These are phyloP conservation scores for Plasmodium relictum DNA, from an alignment of 169 alveolate species.

Conservation along the genomic window DNA sequence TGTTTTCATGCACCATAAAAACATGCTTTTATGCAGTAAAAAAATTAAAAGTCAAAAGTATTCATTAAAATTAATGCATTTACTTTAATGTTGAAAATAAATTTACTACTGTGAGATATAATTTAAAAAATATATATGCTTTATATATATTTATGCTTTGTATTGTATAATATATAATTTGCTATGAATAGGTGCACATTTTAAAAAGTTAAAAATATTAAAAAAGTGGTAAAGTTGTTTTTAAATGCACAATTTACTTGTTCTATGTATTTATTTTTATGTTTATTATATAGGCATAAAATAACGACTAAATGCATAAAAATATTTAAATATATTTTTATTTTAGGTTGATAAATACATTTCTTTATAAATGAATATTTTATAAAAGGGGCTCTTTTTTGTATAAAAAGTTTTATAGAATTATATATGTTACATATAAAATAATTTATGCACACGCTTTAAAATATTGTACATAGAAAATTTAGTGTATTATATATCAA, in stretches of 20 bases:
- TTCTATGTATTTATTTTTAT: constrained; percentile 20
- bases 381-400: constrained; percentile 6
- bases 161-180: constrained; percentile 7
- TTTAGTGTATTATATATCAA: constrained; percentile 2
- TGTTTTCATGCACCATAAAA: constrained; percentile 63
- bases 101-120: neutral
- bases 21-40: constrained; percentile 25
- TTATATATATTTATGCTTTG: neutral
- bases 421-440: constrained; percentile 5
- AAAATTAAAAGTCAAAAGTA: constrained; percentile 14
- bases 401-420: constrained; percentile 33
- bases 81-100: constrained; percentile 4
- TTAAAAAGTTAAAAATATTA: constrained; percentile 20
- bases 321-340: constrained; percentile 11
- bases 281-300: neutral
- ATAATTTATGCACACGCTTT: constrained; percentile 4
- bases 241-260: constrained; percentile 26
- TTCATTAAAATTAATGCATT: constrained; percentile 18
- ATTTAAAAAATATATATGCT: constrained; percentile 15
- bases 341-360: neutral
- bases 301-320: constrained; percentile 6
- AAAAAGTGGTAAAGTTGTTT: constrained; percentile 21
- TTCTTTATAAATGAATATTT: neutral
- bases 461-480: neutral
- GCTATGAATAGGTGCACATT: constrained; percentile 40